Conservation (phyloP, 495 filamentous ascomycete genomes). For the Cercophora sp. region DNA sequence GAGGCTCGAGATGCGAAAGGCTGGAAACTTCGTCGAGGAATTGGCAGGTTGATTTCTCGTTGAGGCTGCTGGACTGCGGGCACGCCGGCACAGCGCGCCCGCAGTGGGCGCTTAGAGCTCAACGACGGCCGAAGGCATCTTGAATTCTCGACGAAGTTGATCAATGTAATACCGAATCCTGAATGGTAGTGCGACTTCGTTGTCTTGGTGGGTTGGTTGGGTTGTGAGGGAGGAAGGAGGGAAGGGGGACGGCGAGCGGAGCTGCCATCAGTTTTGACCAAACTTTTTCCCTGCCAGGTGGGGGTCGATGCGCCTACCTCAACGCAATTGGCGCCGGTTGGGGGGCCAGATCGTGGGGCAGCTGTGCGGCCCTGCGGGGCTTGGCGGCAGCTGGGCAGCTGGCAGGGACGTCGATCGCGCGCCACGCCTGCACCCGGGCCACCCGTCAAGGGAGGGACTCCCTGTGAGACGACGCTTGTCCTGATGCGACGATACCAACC, state of each 20-base stretch:
- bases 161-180: conserved; percentile 33
- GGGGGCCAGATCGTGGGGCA: conserved; percentile 20
- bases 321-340: neutral
- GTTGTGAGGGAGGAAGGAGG: conserved; percentile 33
- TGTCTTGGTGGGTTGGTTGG: conserved; percentile 49
- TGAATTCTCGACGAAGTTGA: conserved; percentile 74
- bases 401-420: neutral
- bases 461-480: conserved; percentile 13
- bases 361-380: neutral
- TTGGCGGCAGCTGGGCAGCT: conserved; percentile 9
- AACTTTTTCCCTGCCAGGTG: conserved; percentile 32
- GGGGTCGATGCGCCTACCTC: conserved; percentile 13
- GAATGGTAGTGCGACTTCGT: conserved; percentile 61
- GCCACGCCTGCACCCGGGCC: conserved; percentile 5
- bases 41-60: conserved; percentile 66
- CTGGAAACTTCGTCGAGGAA: conserved; percentile 73
- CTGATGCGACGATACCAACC: conserved; percentile 7
- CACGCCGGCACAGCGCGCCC: conserved; percentile 48
- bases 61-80: conserved; percentile 76
- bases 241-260: conserved; percentile 31
- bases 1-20: conserved; percentile 41
- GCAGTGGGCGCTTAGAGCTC: conserved; percentile 92
- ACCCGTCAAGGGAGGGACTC: neutral
- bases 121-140: conserved; percentile 83
- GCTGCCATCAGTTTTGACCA: conserved; percentile 33